Percentiles rank a stretch among this genome's conserved stretches.
These are phyloP conservation scores for Blastobotrys elegans DNA, from an alignment of 1,139 yeast species.

Conservation along the genomic window DNA sequence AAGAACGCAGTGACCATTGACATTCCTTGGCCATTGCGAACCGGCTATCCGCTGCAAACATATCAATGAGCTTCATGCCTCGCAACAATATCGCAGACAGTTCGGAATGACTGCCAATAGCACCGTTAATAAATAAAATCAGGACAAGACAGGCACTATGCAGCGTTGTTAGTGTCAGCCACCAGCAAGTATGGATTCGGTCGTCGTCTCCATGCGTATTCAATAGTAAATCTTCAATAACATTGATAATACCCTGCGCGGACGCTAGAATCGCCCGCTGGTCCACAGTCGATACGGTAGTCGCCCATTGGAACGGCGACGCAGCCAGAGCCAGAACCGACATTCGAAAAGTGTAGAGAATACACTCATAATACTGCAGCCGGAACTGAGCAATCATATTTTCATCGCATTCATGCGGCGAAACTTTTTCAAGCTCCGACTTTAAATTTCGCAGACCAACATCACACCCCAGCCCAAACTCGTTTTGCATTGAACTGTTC, in stretches of 20 bases:
- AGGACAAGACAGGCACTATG: slow-evolving; percentile 46
- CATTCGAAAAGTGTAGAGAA: slow-evolving; percentile 19
- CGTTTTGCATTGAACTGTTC: slow-evolving; percentile 13
- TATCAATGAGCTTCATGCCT: slow-evolving; percentile 34
- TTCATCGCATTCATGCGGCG: slow-evolving; percentile 12
- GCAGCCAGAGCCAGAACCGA: slow-evolving; percentile 20
- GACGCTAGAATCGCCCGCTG: slow-evolving; percentile 18
- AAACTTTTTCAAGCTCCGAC: background rate
- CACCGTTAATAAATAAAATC: slow-evolving; percentile 44
- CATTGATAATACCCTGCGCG: slow-evolving; percentile 25
- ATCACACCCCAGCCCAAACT: slow-evolving; percentile 14
- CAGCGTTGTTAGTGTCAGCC: slow-evolving; percentile 43
- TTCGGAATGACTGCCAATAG: slow-evolving; percentile 27
- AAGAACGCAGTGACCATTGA: slow-evolving; percentile 57
- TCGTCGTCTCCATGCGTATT: slow-evolving; percentile 15
- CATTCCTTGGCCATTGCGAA: slow-evolving; percentile 60
- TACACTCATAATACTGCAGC: slow-evolving; percentile 21
- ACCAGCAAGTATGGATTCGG: slow-evolving; percentile 47
- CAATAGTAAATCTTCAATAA: slow-evolving; percentile 35
- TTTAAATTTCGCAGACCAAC: slow-evolving; percentile 6
- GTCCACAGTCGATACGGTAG: slow-evolving; percentile 14
- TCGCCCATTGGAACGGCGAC: slow-evolving; percentile 7
- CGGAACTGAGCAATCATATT: slow-evolving; percentile 19
- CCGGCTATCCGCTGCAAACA: slow-evolving; percentile 40
- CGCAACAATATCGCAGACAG: slow-evolving; percentile 24